Percentiles rank a stretch among this genome's conserved stretches.
Conservation (phyloP, 2,329 filamentous ascomycete genomes). For the Penicillium sp. region DNA sequence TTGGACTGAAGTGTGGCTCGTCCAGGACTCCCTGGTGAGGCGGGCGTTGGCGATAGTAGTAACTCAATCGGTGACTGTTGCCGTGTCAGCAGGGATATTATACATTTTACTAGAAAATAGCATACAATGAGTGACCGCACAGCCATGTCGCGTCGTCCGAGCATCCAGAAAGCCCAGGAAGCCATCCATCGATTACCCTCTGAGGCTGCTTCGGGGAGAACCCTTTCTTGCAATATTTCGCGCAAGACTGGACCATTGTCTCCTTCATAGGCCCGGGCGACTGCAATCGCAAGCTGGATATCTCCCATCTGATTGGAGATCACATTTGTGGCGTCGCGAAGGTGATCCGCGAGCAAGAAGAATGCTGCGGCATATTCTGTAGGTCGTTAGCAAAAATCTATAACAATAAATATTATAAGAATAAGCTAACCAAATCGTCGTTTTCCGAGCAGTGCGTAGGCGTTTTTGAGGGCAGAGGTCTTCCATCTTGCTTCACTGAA, state of each 20-base stretch:
- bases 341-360: slow-evolving; percentile 84
- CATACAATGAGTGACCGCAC: slow-evolving; percentile 80
- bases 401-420: too few relatives aligned
- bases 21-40: slow-evolving; percentile 67
- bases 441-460: slow-evolving; percentile 90
- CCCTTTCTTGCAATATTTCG: slow-evolving; percentile 75
- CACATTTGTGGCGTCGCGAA: slow-evolving; percentile 83
- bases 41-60: slow-evolving; percentile 56
- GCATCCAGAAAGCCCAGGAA: slow-evolving; percentile 94
- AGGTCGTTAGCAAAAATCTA: too few relatives aligned
- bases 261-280: slow-evolving; percentile 85
- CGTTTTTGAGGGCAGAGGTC: slow-evolving; percentile 90
- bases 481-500: slow-evolving; percentile 86
- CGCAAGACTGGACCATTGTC: slow-evolving; percentile 75
- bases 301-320: slow-evolving; percentile 87
- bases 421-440: slow-evolving; percentile 83
- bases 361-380: slow-evolving; percentile 94
- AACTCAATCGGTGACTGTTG: slow-evolving; percentile 75
- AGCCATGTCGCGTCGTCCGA: slow-evolving; percentile 78
- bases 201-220: slow-evolving; percentile 74
- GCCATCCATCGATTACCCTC: slow-evolving; percentile 92
- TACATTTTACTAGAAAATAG: slow-evolving; percentile 1
- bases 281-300: slow-evolving; percentile 83
- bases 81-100: not conserved
- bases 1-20: slow-evolving; percentile 65